Evolutionary conservation across 345 rosid species (phyloP), one percentile per base, ranked within the genome.

Genomic region (Odontarrhena argentea): DNA sequence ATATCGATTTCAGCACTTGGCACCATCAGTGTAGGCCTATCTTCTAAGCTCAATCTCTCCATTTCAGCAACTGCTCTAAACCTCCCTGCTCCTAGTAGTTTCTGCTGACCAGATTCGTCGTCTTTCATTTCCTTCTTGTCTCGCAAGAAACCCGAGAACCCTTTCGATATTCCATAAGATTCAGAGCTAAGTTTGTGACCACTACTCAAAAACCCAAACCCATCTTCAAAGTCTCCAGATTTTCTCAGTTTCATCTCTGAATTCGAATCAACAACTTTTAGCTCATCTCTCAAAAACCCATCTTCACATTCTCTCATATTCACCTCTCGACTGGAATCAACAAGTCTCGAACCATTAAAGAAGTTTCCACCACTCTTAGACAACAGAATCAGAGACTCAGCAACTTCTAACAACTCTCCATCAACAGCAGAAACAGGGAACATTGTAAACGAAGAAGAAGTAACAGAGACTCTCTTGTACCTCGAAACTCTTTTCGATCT

Each of bases 131-230:
- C 6, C 7, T 32, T 32, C 36, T 32, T 32, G 36, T 4, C 36
- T 32, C 36, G 0, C 36, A 32, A 32, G 36, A 4, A 32, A 32
- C 36, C 36, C 36, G 7, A 32, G 40, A 57, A 57, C 62, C 62
- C 35, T 40, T 40, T 57, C 7, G 62, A 57, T 0, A 6, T 40
- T 40, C 35, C 46, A 56, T 52, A 15, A 51, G 9, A 26, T 12
- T 12, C 55, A 28, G 36, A 11, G 18, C 36, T 51, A 6, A 51
- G 8, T 52, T 62, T 41, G 24, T 44, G 67, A 48, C 58, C 60
- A 35, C 26, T 12, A 46, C 69, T 4, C 57, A 30, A 37, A 71
- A 44, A 24, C 61, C 65, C 74, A 71, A 44, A 24, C 61, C 65
- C 74, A 55, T 14, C 37, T 59, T 36, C 47, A 30, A 49, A 59